Conservation (phyloP, 2,329 filamentous ascomycete species). For the Drechslerella coelobrocha region DNA sequence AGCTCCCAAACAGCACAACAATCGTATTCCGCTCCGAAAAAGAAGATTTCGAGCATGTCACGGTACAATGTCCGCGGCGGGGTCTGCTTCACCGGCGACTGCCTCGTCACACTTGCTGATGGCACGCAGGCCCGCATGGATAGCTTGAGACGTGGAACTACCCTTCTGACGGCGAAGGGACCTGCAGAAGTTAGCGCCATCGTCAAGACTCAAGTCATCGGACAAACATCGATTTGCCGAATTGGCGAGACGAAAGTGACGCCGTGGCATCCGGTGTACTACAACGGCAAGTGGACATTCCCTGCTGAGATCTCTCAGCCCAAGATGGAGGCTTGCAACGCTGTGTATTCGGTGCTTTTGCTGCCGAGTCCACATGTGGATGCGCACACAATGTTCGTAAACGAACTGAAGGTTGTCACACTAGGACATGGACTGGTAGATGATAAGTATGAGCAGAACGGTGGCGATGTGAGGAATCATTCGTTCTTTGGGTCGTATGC, state of each 20-base stretch:
- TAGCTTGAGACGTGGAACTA: conserved; percentile 61
- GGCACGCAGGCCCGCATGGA: conserved; percentile 60
- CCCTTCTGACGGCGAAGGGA: conserved; percentile 64
- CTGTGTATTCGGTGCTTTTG: conserved; percentile 67
- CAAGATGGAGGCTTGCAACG: conserved; percentile 60
- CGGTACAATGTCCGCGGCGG: conserved; percentile 60
- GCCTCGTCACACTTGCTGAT: conserved; percentile 61
- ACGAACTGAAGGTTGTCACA: conserved; percentile 64
- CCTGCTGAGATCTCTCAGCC: conserved; percentile 59
- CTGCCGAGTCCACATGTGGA: conserved; percentile 60
- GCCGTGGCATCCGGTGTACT: conserved; percentile 67
- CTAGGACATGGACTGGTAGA: conserved; percentile 65
- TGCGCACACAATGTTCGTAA: conserved; percentile 63
- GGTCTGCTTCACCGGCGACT: conserved; percentile 65
- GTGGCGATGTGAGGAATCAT: conserved; percentile 62
- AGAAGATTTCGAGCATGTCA: conserved; percentile 58
- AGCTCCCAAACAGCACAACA: not conserved
- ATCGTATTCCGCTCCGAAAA: not conserved
- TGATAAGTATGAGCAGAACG: conserved; percentile 10
- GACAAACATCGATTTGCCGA: conserved; percentile 59
- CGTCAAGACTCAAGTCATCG: conserved; percentile 62
- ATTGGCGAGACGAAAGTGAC: conserved; percentile 64
- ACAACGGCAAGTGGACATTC: conserved; percentile 61
- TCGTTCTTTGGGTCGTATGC: conserved; percentile 65
- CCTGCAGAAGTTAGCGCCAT: conserved; percentile 63